A percentile compares a stretch with the other conserved stretches of the same genome.
Evolutionary conservation across 2,329 filamentous ascomycete species (phyloP).

Genomic region (Orbilia javanica): DNA sequence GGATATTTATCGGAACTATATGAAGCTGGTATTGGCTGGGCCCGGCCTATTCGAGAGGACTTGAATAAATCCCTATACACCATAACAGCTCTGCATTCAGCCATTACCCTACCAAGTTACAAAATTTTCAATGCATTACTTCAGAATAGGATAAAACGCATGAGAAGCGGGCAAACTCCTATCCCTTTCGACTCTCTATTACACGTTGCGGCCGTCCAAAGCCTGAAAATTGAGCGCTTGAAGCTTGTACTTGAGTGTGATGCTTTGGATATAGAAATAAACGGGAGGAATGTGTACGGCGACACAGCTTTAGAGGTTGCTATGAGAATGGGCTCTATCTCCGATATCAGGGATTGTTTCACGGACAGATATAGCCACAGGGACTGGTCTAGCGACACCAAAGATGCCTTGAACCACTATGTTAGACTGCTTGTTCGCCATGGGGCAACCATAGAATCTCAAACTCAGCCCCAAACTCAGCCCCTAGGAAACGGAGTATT

Average conservation of each 20-base stretch:
- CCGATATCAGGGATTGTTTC: no score
- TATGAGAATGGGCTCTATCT: neutral
- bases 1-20: neutral
- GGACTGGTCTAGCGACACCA: no score
- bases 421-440: neutral
- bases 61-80: no score
- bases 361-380: no score
- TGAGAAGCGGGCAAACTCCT: neutral
- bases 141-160: neutral
- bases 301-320: neutral
- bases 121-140: neutral
- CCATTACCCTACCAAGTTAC: neutral
- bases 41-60: neutral
- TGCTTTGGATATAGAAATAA: constrained; percentile 8
- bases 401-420: neutral
- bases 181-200: neutral
- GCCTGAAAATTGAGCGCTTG: neutral
- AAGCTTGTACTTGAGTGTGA: neutral
- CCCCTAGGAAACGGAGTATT: neutral
- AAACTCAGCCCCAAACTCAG: neutral
- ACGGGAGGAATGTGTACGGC: neutral
- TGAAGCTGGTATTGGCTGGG: neutral
- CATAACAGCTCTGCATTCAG: neutral
- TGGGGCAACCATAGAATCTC: neutral
- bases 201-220: neutral